These are phyloP conservation scores for Megacollybia platyphylla DNA, from an alignment of 1,284 basidiomycete genomes.

Conservation along the genomic window DNA sequence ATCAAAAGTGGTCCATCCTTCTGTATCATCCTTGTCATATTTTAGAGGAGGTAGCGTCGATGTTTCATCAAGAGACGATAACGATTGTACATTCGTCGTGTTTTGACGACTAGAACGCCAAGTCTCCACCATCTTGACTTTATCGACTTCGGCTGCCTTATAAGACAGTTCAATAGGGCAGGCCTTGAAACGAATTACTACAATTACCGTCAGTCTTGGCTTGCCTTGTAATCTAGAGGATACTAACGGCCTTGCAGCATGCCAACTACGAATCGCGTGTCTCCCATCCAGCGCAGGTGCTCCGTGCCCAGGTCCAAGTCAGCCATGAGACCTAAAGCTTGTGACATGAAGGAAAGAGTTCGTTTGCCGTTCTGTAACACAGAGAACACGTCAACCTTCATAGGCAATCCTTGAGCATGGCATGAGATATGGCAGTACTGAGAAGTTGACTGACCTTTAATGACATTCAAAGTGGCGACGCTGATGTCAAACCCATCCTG, in stretches of 20 bases:
- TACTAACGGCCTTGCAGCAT: conserved; percentile 59
- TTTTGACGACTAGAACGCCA: conserved; percentile 19
- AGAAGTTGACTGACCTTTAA: conserved; percentile 63
- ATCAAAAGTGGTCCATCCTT: conserved; percentile 62
- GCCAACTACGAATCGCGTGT: conserved; percentile 78
- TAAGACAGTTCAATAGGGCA: conserved; percentile 63
- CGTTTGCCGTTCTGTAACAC: conserved; percentile 56
- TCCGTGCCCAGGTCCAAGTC: conserved; percentile 87
- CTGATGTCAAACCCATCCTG: conserved; percentile 67
- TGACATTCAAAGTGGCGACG: conserved; percentile 69
- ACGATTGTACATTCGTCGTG: conserved; percentile 8
- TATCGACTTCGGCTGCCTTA: conserved; percentile 63
- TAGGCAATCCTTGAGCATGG: conserved; percentile 17
- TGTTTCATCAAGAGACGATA: conserved; percentile 8
- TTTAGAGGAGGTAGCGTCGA: conserved; percentile 26
- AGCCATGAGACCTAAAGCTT: conserved; percentile 84
- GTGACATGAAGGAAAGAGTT: conserved; percentile 84
- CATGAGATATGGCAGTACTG: not conserved
- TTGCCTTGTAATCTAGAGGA: not conserved
- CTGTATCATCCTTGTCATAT: conserved; percentile 28
- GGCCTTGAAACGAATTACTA: conserved; percentile 55
- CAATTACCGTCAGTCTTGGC: not conserved
- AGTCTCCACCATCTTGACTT: conserved; percentile 51
- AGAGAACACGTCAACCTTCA: conserved; percentile 77
- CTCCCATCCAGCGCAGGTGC: conserved; percentile 87